phyloP scores from a whole-genome alignment of 306 rosid genomes.

The Quercus wislizeni region DNA sequence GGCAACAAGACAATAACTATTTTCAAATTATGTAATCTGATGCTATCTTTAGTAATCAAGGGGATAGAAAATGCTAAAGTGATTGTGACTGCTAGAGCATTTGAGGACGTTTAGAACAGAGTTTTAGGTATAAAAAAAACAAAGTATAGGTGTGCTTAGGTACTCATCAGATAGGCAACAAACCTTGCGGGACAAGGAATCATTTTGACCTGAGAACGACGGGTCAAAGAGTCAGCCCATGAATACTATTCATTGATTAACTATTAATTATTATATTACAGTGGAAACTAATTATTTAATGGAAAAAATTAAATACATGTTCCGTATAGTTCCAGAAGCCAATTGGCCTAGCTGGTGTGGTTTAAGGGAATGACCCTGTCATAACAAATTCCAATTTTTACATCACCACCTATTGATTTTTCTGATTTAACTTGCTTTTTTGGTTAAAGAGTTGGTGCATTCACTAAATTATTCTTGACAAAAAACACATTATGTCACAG shows the following conservation, averaged over 20 bases:
- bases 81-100: conserved; percentile 9
- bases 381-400: no score
- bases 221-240: conserved; percentile 7
- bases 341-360: neutral
- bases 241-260: neutral
- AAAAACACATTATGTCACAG: no score
- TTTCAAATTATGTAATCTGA: neutral
- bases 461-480: no score
- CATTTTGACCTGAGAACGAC: neutral
- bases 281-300: neutral
- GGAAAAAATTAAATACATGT: neutral
- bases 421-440: no score
- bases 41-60: conserved; percentile 9
- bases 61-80: neutral
- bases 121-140: neutral
- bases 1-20: conserved; percentile 13
- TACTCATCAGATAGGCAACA: neutral
- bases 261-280: neutral
- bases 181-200: neutral
- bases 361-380: no score
- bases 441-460: no score
- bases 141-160: neutral
- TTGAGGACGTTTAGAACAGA: neutral
- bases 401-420: no score
- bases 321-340: conserved; percentile 2